Base-by-base conservation (phyloP, 106 monocot species). In the Allium fistulosum region DNA sequence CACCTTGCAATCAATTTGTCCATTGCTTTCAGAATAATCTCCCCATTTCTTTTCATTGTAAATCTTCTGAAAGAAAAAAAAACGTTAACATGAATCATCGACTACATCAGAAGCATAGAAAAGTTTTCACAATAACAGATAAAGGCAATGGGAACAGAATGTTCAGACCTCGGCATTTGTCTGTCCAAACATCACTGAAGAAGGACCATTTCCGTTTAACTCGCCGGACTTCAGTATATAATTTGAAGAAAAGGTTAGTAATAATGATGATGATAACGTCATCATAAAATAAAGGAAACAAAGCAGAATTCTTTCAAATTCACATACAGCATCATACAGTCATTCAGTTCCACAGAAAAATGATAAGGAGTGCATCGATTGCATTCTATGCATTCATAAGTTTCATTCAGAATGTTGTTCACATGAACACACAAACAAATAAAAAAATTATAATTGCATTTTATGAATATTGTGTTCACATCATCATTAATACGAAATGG, bases 1-100 rank as follows among this genome's bases (percentile, higher is more conserved):
- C 50, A 66, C 66, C 66, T 66, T 66, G 66, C 66, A 66, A 50
- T 51, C 51, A 9, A 66, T 51, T 66, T 66, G 66, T n/a, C 66
- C 66, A 66, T 51, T 66, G 26, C 66, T 66, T 51, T 66, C 66
- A 50, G 66, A 51, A 66, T 11, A 11, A 17, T 17, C 12, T 12
- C 66, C 66, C 51, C 49, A 9, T 66, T 66, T 66, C 9, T 51
- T 50, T 50, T 66, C 66, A 18, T 10, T 66, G 66, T 50, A 28
- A 50, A 51, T 22, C 49, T 50, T 64, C 64, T 64, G 48, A 7
- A 64, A 64, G 37, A 37, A 37, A 37, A 37, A 37, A 37, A 26
- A 48, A 64, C 4, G 3, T 46, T 64, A 48, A 51, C 51, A 66
- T 65, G 7, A 50, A 50, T 50, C 16, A 51, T 50, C 15, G 51